Percentiles rank a stretch among this genome's conserved stretches.
phyloP scores from a whole-genome alignment of 148 eudicot genomes.

The Tetragonia tetragonoides region DNA sequence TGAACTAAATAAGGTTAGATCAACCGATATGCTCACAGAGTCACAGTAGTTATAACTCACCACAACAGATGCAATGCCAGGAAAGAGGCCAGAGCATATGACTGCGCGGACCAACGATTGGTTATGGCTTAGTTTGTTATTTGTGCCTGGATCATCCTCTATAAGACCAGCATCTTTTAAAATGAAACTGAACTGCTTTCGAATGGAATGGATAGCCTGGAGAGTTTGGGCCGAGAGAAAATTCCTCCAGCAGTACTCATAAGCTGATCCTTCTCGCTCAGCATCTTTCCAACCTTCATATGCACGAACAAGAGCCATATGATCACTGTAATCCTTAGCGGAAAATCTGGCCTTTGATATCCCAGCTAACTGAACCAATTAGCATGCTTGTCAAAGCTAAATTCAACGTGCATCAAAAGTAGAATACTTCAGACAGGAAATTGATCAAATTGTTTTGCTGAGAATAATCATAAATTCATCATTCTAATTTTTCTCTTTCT shows the following conservation, averaged over 20 bases:
- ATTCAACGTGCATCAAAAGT: background rate
- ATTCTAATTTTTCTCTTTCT: background rate
- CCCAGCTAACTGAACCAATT: slow-evolving; percentile 74
- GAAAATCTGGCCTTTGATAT: slow-evolving; percentile 98
- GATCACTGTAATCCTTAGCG: slow-evolving; percentile 99
- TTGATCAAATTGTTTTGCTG: background rate
- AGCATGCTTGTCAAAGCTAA: slow-evolving; percentile 5
- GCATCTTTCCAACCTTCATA: slow-evolving; percentile 99
- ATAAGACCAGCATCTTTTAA: slow-evolving; percentile 81
- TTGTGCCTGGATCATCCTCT: slow-evolving; percentile 56
- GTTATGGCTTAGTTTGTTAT: slow-evolving; percentile 85
- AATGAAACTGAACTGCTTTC: slow-evolving; percentile 84
- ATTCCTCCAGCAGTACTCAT: slow-evolving; percentile 98
- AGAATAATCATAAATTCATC: background rate
- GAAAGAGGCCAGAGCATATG: slow-evolving; percentile 96
- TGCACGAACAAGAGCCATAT: slow-evolving; percentile 99
- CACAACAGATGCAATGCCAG: slow-evolving; percentile 97
- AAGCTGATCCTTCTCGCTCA: slow-evolving; percentile 97
- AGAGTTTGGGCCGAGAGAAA: slow-evolving; percentile 97
- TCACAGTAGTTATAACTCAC: slow-evolving; percentile 42
- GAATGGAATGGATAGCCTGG: slow-evolving; percentile 96
- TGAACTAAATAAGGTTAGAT: slow-evolving; percentile 3
- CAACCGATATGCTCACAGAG: background rate
- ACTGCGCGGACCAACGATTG: slow-evolving; percentile 95
- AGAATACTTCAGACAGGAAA: background rate